Percentiles rank a stretch among this genome's conserved stretches.
These are phyloP conservation scores for Solanum raphanifolium DNA, from an alignment of 257 asterid species.

Conservation along the genomic window DNA sequence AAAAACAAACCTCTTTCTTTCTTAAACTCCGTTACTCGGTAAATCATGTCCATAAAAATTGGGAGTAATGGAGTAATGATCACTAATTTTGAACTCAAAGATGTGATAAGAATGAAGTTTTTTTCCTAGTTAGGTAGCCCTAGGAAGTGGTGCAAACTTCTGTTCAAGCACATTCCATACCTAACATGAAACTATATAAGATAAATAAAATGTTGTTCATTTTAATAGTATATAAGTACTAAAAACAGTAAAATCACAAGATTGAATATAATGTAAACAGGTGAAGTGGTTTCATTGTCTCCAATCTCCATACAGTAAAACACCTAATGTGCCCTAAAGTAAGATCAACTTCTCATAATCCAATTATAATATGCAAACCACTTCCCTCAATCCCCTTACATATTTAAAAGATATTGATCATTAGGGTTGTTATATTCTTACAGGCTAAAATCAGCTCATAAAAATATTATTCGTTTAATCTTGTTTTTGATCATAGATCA, in stretches of 20 bases:
- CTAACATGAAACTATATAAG: not conserved
- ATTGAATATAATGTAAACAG: conserved; percentile 14
- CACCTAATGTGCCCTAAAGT: conserved; percentile 37
- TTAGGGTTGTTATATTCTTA: not conserved
- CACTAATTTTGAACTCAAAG: not conserved
- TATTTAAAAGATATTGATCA: not conserved
- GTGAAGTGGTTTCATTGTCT: conserved; percentile 36
- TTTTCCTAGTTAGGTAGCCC: not conserved
- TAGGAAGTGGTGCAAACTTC: conserved; percentile 21
- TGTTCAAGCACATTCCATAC: conserved; percentile 37
- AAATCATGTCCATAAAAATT: not conserved
- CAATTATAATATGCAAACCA: not conserved
- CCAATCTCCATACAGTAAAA: conserved; percentile 26
- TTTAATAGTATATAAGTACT: not conserved
- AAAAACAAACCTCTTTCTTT: not conserved
- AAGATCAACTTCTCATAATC: not conserved
- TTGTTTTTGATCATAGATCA: not conserved
- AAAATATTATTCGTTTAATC: not conserved
- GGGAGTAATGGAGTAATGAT: not conserved
- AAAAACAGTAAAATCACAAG: not conserved
- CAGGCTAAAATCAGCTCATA: not conserved
- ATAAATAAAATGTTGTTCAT: not conserved
- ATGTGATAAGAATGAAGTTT: not conserved
- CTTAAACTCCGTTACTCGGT: too few species aligned
- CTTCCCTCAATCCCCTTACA: not conserved